A percentile compares a stretch with the other conserved stretches of the same genome.
These are phyloP conservation scores for Acer negundo DNA, from an alignment of 345 rosid genomes.

Conservation along the genomic window DNA sequence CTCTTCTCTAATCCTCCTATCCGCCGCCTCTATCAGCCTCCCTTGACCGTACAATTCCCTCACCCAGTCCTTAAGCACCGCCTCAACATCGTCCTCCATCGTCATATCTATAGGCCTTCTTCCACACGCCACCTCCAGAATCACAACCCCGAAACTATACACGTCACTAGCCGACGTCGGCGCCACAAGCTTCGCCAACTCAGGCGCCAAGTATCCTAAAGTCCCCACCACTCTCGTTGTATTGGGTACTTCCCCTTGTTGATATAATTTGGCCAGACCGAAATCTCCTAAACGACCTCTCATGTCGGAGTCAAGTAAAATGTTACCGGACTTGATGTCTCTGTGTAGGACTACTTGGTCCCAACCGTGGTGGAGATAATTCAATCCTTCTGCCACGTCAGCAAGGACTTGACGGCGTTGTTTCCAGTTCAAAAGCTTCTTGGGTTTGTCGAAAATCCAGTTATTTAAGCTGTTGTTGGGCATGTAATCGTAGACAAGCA, in stretches of 20 bases:
- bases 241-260: slow-evolving; percentile 74
- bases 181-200: slow-evolving; percentile 53
- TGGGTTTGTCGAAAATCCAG: slow-evolving; percentile 65
- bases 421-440: slow-evolving; percentile 58
- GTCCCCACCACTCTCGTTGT: slow-evolving; percentile 90
- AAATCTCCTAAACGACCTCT: slow-evolving; percentile 84
- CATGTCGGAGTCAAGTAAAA: slow-evolving; percentile 75
- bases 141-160: slow-evolving; percentile 86
- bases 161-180: slow-evolving; percentile 77
- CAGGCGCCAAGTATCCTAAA: slow-evolving; percentile 85
- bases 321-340: slow-evolving; percentile 85
- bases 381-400: slow-evolving; percentile 82
- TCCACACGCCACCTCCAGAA: slow-evolving; percentile 79
- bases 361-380: slow-evolving; percentile 91
- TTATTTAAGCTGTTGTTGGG: slow-evolving; percentile 75
- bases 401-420: slow-evolving; percentile 57
- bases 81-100: slow-evolving; percentile 55
- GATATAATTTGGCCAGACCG: slow-evolving; percentile 78
- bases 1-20: slow-evolving; percentile 49
- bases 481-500: slow-evolving; percentile 91
- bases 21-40: slow-evolving; percentile 57
- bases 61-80: slow-evolving; percentile 70
- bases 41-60: slow-evolving; percentile 59
- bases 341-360: slow-evolving; percentile 84
- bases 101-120: slow-evolving; percentile 63